Evolutionary conservation across 2,329 filamentous ascomycete species (phyloP), one percentile per base, ranked within the genome.

Genomic region (Hypoxylon sp.): DNA sequence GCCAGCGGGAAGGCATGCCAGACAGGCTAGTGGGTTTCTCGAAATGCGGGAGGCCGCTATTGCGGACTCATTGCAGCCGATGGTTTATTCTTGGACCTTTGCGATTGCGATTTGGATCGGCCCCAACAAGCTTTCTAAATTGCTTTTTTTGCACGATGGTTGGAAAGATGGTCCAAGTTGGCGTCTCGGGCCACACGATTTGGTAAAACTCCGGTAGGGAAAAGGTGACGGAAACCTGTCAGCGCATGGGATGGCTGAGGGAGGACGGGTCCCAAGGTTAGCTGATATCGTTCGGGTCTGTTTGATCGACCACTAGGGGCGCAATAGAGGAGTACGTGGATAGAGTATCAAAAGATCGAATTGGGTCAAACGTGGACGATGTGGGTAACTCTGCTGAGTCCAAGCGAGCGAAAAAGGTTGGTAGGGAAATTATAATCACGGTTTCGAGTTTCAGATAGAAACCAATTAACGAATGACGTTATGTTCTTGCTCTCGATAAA

Each of bases 291-390:
- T 36, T 46, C 23, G 46, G 57, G 43, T 41, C 37, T 36, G 59
- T 61, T 61, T 61, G 59, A 61, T 61, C 59, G 56, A 23, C 59
- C 38, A 25, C 43, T 42, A 19, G 56, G n/a, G 50, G 51, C 36
- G 43, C 30, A 36, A 55, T 48, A 26, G 26, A 41, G 36, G 34
- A 27, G 41, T 8, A 32, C 52, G 26, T 35, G 30, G 43, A 45
- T 40, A 42, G 52, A 51, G 57, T 60, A 26, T 58, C 57, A 60
- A 55, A 38, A 58, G 47, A 42, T 51, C 25, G 53, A 51, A 57
- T 51, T 41, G 43, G 51, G 37, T 37, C 31, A 55, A 42, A 49
- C 15, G 21, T 17, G 42, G 31, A 38, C 36, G 25, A 32, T 46
- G 55, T 44, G 52, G 52, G 47, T 48, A 51, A 32, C 17, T 36